Percentiles rank a stretch among this genome's conserved stretches.
Conservation (phyloP, 257 asterid species). For the Solanum sejunctum region DNA sequence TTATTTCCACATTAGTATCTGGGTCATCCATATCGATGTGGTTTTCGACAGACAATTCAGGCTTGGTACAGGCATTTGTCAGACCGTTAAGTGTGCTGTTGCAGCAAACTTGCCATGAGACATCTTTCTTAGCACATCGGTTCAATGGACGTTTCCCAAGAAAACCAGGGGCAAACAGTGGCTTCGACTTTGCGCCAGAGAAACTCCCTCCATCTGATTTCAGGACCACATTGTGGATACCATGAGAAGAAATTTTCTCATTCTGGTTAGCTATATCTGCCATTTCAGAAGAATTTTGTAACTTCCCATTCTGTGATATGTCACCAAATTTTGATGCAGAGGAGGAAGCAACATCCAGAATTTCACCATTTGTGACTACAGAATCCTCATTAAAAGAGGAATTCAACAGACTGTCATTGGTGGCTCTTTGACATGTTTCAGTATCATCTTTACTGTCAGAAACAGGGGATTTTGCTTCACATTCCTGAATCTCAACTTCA, state of each 20-base stretch:
- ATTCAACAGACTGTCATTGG: neutral
- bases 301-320: slow-evolving; percentile 2
- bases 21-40: slow-evolving; percentile 3
- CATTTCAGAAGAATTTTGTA: slow-evolving; percentile 6
- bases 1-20: neutral
- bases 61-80: slow-evolving; percentile 1
- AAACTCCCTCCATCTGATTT: slow-evolving; percentile 12
- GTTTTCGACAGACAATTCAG: slow-evolving; percentile 11
- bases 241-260: slow-evolving; percentile 5
- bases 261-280: slow-evolving; percentile 5
- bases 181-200: slow-evolving; percentile 29
- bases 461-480: neutral
- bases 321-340: slow-evolving; percentile 9
- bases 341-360: slow-evolving; percentile 6
- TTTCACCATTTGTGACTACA: slow-evolving; percentile 6
- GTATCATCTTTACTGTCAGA: slow-evolving; percentile 24
- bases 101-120: neutral
- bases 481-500: neutral
- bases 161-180: slow-evolving; percentile 52
- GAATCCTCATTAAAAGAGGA: slow-evolving; percentile 6
- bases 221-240: slow-evolving; percentile 10
- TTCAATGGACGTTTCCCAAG: slow-evolving; percentile 35
- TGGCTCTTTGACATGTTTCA: slow-evolving; percentile 1
- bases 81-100: slow-evolving; percentile 5
- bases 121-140: slow-evolving; percentile 9